phyloP scores from a whole-genome alignment of 2,329 filamentous ascomycete genomes.

The Juglanconis oblonga region DNA sequence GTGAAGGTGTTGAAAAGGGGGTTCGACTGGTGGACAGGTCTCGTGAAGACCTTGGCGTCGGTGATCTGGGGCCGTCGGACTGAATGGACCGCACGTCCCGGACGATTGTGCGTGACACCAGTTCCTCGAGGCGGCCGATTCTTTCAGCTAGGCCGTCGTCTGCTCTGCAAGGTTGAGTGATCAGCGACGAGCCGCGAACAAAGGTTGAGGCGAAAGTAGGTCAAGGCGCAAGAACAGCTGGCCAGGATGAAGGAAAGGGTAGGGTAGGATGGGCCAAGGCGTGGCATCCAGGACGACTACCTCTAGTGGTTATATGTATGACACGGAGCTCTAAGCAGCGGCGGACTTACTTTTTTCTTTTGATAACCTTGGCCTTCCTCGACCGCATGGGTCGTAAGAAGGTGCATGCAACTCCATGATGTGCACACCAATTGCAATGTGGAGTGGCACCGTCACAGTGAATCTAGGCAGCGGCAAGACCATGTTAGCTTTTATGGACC shows the following conservation, averaged over 20 bases:
- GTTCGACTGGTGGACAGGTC: background rate
- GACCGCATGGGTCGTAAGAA: constrained; percentile 30
- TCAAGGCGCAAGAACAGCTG: background rate
- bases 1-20: background rate
- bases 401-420: constrained; percentile 45
- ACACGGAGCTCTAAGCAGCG: background rate
- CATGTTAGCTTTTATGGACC: background rate
- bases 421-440: constrained; percentile 48
- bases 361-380: background rate
- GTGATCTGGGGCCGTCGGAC: background rate
- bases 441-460: constrained; percentile 44
- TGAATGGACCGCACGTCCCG: background rate
- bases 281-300: too few relatives aligned
- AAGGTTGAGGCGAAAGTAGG: background rate
- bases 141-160: background rate
- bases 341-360: constrained; percentile 1
- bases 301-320: background rate
- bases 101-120: background rate
- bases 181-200: background rate
- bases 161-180: background rate
- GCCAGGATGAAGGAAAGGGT: too few relatives aligned
- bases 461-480: constrained; percentile 33
- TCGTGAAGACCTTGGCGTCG: background rate
- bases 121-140: background rate
- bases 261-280: too few relatives aligned